Conservation (phyloP, 78 protist species). For the Acrasis kona region DNA sequence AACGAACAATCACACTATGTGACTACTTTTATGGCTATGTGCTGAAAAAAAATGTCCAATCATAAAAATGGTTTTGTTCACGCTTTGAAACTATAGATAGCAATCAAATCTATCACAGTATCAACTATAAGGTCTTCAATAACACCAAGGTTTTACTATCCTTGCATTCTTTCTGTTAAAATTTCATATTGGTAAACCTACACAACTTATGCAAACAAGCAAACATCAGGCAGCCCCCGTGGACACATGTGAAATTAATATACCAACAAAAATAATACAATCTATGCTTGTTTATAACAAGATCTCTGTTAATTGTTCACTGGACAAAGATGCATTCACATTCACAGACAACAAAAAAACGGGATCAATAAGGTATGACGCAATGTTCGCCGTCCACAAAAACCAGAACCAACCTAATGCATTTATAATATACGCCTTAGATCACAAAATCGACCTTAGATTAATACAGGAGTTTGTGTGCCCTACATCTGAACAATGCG, state of each 20-base stretch:
- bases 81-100: too few relatives aligned
- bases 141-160: too few relatives aligned
- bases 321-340: neutral
- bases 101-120: too few relatives aligned
- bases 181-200: too few relatives aligned
- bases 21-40: too few relatives aligned
- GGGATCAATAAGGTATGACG: neutral
- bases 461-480: neutral
- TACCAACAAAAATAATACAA: neutral
- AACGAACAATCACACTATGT: too few relatives aligned
- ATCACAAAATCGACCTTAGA: neutral
- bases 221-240: neutral
- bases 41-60: too few relatives aligned
- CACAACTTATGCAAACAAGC: too few relatives aligned
- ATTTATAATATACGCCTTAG: neutral
- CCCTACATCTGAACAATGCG: neutral
- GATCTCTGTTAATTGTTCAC: neutral
- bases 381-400: neutral
- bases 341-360: neutral
- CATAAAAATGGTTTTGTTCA: too few relatives aligned
- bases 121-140: too few relatives aligned
- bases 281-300: neutral
- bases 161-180: too few relatives aligned
- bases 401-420: neutral
- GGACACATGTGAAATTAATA: neutral